These are phyloP conservation scores for Neofusicoccum kwambonambiense DNA, from an alignment of 2,329 filamentous ascomycete genomes.

Conservation along the genomic window DNA sequence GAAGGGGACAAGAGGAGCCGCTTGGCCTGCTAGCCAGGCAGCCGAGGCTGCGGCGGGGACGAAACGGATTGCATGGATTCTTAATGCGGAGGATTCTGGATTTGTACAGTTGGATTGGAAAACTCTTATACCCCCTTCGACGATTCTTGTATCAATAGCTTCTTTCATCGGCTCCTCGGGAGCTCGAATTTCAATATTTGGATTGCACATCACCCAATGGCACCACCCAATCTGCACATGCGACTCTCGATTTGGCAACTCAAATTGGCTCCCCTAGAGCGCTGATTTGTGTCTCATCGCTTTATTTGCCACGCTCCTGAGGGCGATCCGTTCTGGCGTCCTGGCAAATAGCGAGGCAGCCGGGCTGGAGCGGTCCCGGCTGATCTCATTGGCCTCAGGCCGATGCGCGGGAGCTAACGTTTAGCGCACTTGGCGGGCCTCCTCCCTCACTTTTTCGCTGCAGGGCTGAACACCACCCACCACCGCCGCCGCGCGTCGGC, in stretches of 20 bases:
- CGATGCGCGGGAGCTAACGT: neutral
- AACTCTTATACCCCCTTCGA: conserved; percentile 13
- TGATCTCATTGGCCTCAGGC: neutral
- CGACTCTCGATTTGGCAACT: neutral
- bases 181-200: neutral
- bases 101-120: neutral
- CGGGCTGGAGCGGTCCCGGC: neutral
- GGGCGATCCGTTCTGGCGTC: neutral
- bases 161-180: neutral
- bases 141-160: conserved; percentile 14
- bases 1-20: neutral
- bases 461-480: conserved; percentile 2
- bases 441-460: neutral
- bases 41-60: neutral
- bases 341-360: neutral
- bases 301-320: neutral
- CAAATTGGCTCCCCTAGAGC: neutral
- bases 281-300: neutral
- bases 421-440: neutral
- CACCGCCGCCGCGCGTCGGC: neutral
- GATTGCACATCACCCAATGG: neutral
- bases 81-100: conserved; percentile 5
- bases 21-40: neutral
- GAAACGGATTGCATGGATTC: conserved; percentile 10
- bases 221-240: neutral